Conservation (phyloP, 2,329 filamentous ascomycete genomes). For the Aspergillus udagawae region DNA sequence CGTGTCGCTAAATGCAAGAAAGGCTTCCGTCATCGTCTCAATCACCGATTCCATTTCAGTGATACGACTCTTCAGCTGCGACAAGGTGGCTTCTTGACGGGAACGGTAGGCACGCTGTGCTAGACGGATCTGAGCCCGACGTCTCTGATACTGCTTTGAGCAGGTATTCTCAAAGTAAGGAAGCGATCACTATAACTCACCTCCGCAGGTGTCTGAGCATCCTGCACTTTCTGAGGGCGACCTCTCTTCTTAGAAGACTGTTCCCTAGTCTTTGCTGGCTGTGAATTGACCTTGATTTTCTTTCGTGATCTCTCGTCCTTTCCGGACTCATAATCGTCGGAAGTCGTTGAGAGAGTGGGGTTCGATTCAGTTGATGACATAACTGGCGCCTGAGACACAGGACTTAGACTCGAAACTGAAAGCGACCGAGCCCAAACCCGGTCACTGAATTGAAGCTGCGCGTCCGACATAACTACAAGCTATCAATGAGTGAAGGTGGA, state of each 20-base stretch:
- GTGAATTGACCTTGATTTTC: neutral
- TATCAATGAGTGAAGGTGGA: neutral
- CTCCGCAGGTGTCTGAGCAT: neutral
- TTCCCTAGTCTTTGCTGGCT: neutral
- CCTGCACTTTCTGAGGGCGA: neutral
- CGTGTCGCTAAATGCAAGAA: neutral
- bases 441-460: neutral
- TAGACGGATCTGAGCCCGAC: slow-evolving; percentile 1
- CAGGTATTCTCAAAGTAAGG: slow-evolving; percentile 28
- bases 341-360: neutral
- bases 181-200: slow-evolving; percentile 10
- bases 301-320: neutral
- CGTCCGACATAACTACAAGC: neutral
- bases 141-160: slow-evolving; percentile 41
- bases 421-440: neutral
- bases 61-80: neutral
- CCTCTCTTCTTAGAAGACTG: neutral
- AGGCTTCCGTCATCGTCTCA: neutral
- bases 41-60: neutral
- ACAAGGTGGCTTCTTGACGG: neutral
- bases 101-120: slow-evolving; percentile 3
- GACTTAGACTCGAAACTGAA: neutral
- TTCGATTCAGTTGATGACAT: neutral
- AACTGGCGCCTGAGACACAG: neutral
- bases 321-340: neutral